A percentile compares a stretch with the other conserved stretches of the same genome.
Evolutionary conservation across 352 stramenopile genomes (phyloP).

Genomic region (Pythium dissimile): DNA sequence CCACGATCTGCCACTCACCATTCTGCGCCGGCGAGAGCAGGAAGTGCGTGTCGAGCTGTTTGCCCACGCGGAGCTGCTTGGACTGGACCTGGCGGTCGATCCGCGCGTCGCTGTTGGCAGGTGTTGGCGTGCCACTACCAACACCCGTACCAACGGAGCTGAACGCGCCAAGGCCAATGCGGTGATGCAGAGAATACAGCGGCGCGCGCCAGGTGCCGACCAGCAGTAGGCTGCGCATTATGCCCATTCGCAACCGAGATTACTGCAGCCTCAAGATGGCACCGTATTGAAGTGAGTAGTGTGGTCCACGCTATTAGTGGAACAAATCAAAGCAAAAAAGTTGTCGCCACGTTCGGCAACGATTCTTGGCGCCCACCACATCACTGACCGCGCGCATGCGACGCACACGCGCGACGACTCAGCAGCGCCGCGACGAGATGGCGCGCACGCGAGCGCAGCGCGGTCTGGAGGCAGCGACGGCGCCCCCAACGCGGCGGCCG

Average conservation of each 20-base stretch:
- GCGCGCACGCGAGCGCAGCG: constrained; percentile 4
- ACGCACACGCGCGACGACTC: constrained; percentile 19
- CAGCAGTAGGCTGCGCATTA: no score
- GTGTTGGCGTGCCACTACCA: background rate
- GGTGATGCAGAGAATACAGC: background rate
- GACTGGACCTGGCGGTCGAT: constrained; percentile 11
- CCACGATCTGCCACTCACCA: constrained; percentile 26
- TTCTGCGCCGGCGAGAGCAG: constrained; percentile 24
- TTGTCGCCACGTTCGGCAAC: no score
- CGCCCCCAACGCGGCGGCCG: background rate
- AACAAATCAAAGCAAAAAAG: no score
- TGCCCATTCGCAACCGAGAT: no score
- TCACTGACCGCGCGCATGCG: constrained; percentile 2
- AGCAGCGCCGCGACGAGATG: constrained; percentile 17
- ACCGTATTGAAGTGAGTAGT: background rate
- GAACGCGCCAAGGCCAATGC: background rate
- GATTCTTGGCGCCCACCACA: constrained; percentile 5
- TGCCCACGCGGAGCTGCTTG: constrained; percentile 4
- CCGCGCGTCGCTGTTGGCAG: background rate
- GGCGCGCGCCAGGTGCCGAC: no score
- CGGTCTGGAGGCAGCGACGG: background rate
- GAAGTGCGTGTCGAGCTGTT: constrained; percentile 12
- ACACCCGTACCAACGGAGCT: background rate
- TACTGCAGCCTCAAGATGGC: background rate
- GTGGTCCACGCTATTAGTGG: background rate